Evolutionary conservation across 148 eudicot species (phyloP), one percentile per base, ranked within the genome.

Genomic region (Cornus kousa): DNA sequence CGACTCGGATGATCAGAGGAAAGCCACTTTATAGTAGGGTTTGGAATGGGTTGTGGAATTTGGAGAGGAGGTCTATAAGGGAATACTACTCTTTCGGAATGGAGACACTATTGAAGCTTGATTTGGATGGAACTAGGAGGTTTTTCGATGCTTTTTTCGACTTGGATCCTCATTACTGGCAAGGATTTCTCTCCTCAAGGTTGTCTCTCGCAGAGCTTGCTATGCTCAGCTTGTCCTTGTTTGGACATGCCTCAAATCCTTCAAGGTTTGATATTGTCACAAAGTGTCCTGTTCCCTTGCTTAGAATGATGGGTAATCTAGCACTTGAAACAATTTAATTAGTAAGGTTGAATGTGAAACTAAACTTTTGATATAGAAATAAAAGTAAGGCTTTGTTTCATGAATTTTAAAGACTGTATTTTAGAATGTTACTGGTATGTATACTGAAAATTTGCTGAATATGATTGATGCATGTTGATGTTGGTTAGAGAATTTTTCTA

Each of bases 51-150:
- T 77, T 88, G 81, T 88, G 91, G 91, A 85, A 83, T 37, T 3
- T 68, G 5, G 91, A 84, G 67, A 86, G 78, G 68, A 80, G 82
- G 74, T 68, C 79, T 19, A 50, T 13, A 0, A 82, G 87, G 81
- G 84, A 86, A 31, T 88, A 13, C 65, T 86, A 88, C 65, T 69
- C 46, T 53, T 88, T 86, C 59, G 91, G 91, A 13, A 88, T 88
- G 91, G 91, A 88, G 87, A 84, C 87, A 33, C 53, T 88, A 74
- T 74, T 86, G 86, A 84, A 84, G 77, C 91, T 88, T 23, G 86
- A 88, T 79, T 84, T 88, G 84, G 20, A 86, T 31, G 89, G 86
- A 67, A 86, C 82, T 1, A 72, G 89, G 80, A 70, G 70, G 3
- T 84, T 88, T 28, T 88, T 88, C 19, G 89, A 88, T 67, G 87